Evolutionary conservation across 768 basidiomycete species (phyloP).

Genomic region (Leccinum fibrillosum): DNA sequence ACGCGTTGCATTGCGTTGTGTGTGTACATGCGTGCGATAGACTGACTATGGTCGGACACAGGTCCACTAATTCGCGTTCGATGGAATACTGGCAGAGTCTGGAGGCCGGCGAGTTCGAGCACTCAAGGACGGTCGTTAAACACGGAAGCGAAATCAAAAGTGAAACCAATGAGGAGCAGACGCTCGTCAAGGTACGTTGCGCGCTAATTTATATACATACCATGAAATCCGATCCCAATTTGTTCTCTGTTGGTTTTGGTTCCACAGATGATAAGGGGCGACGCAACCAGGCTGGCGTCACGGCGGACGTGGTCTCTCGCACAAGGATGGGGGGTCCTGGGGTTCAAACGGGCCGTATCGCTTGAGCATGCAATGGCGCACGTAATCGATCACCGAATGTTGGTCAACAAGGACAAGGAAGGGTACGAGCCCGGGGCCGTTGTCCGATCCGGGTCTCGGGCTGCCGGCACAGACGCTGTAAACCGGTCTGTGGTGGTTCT

Average conservation of each 20-base stretch:
- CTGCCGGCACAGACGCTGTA: background rate
- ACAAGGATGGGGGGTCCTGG: background rate
- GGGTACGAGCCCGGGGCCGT: background rate
- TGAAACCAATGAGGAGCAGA: background rate
- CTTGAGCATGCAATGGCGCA: background rate
- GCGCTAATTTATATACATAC: background rate
- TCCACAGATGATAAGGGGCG: constrained; percentile 1
- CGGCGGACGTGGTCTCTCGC: constrained; percentile 1
- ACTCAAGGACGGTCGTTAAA: background rate
- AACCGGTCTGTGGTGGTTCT: constrained; percentile 6
- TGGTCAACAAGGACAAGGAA: background rate
- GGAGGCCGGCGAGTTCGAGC: background rate
- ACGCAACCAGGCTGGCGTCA: background rate
- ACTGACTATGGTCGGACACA: background rate
- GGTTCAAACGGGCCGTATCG: background rate
- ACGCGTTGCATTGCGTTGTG: no score
- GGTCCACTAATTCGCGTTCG: background rate
- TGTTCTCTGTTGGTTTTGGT: background rate
- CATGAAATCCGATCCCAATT: background rate
- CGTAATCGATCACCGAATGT: background rate
- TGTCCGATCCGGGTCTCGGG: constrained; percentile 1
- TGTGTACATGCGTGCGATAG: background rate
- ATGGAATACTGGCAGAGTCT: background rate
- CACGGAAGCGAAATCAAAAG: no score
- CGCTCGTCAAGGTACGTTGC: constrained; percentile 6